phyloP scores from a whole-genome alignment of 768 basidiomycete species.

The Lactifluus echinatus region DNA sequence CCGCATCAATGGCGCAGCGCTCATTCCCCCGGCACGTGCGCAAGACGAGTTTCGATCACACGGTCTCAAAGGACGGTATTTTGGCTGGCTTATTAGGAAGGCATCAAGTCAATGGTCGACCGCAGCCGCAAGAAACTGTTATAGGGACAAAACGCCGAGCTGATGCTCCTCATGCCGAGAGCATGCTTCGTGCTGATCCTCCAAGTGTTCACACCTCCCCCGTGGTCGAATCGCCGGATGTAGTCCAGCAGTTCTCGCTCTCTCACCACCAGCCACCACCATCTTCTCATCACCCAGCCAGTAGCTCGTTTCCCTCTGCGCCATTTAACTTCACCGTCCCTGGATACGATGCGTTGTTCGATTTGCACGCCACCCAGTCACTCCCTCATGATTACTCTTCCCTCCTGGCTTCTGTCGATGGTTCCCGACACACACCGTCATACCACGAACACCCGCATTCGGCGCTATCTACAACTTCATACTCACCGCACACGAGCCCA shows the following conservation, averaged over 20 bases:
- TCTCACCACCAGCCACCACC: constrained; percentile 22
- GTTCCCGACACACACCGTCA: constrained; percentile 19
- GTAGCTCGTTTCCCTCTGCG: constrained; percentile 54
- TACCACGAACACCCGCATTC: constrained; percentile 22
- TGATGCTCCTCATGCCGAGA: constrained; percentile 72
- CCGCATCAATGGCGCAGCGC: constrained; percentile 33
- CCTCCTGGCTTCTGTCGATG: constrained; percentile 20
- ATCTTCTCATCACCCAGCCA: constrained; percentile 27
- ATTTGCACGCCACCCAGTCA: constrained; percentile 26
- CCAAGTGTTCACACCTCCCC: constrained; percentile 28
- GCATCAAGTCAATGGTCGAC: constrained; percentile 76
- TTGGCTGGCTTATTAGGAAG: constrained; percentile 52
- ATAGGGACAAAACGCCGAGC: constrained; percentile 73
- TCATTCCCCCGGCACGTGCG: constrained; percentile 78
- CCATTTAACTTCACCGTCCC: constrained; percentile 69
- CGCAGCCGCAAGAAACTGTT: constrained; percentile 53
- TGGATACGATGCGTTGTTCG: constrained; percentile 49
- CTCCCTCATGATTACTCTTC: constrained; percentile 29
- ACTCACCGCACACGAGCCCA: constrained; percentile 31
- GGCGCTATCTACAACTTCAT: constrained; percentile 26
- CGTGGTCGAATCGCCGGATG: constrained; percentile 14
- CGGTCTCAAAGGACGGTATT: constrained; percentile 61
- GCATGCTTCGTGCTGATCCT: constrained; percentile 71
- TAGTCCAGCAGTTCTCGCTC: constrained; percentile 20
- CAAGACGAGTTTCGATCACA: constrained; percentile 94